A percentile compares a stretch with the other conserved stretches of the same genome.
Evolutionary conservation across 2,329 filamentous ascomycete species (phyloP).

Genomic region (Phyllosticta citribraziliensis): DNA sequence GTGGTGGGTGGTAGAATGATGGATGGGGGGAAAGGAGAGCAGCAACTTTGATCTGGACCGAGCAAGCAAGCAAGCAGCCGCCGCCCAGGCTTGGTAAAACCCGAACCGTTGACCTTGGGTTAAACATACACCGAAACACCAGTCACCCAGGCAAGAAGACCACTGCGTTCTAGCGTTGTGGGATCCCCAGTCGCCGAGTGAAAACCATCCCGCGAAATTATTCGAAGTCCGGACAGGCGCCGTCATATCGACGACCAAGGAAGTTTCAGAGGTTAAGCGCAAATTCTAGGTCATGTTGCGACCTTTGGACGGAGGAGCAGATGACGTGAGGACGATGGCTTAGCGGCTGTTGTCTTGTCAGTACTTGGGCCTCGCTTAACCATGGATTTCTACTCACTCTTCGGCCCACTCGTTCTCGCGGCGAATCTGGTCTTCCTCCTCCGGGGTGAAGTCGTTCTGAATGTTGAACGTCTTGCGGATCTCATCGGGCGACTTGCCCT

Average conservation of each 20-base stretch:
- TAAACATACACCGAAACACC: neutral
- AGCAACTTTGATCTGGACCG: neutral
- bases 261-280: neutral
- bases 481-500: slow-evolving; percentile 98
- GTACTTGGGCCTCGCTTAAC: neutral
- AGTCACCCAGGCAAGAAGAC: neutral
- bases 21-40: neutral
- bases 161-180: neutral
- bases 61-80: neutral
- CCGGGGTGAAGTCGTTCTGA: slow-evolving; percentile 96
- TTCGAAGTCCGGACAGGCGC: neutral
- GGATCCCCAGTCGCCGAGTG: neutral
- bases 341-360: slow-evolving; percentile 3
- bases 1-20: neutral
- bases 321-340: neutral
- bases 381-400: slow-evolving; percentile 15
- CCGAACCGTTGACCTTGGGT: neutral
- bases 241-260: neutral
- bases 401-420: slow-evolving; percentile 45
- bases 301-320: neutral
- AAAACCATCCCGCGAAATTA: neutral
- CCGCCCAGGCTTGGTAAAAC: neutral
- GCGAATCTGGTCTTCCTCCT: slow-evolving; percentile 91
- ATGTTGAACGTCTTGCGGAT: slow-evolving; percentile 99
- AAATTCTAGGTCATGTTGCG: neutral